phyloP scores from a whole-genome alignment of 768 basidiomycete species.

The Naganishia kalamii region DNA sequence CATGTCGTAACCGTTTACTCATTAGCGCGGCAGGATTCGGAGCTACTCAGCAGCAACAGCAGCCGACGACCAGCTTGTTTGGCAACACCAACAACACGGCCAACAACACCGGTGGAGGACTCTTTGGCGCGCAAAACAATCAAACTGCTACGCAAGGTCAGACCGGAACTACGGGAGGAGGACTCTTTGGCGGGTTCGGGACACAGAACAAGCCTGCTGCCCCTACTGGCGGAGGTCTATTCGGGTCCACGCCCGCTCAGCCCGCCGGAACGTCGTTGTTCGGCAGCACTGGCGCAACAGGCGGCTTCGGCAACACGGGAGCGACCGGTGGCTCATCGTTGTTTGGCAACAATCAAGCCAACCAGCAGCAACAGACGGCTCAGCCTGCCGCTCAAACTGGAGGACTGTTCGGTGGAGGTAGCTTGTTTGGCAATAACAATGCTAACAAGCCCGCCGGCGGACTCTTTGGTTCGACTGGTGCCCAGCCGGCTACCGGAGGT shows the following conservation, averaged over 20 bases:
- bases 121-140: slow-evolving; percentile 34
- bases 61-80: slow-evolving; percentile 27
- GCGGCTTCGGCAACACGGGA: slow-evolving; percentile 38
- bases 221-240: slow-evolving; percentile 8
- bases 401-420: slow-evolving; percentile 41
- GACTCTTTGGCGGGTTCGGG: slow-evolving; percentile 31
- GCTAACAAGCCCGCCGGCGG: slow-evolving; percentile 19
- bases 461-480: slow-evolving; percentile 30
- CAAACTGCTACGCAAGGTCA: slow-evolving; percentile 36
- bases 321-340: slow-evolving; percentile 27
- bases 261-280: slow-evolving; percentile 31
- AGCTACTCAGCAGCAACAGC: slow-evolving; percentile 18
- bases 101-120: slow-evolving; percentile 29
- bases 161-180: slow-evolving; percentile 37
- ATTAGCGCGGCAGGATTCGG: not conserved
- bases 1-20: not conserved
- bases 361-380: slow-evolving; percentile 34
- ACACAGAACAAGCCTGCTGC: slow-evolving; percentile 20
- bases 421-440: slow-evolving; percentile 22
- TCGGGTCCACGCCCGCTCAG: slow-evolving; percentile 12
- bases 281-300: slow-evolving; percentile 25
- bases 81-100: slow-evolving; percentile 44
- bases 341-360: slow-evolving; percentile 34
- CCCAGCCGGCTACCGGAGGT: slow-evolving; percentile 18
- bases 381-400: slow-evolving; percentile 42